A percentile compares a stretch with the other conserved stretches of the same genome.
These are phyloP conservation scores for Hypholoma fasciculare DNA, from an alignment of 768 basidiomycete genomes.

Conservation along the genomic window DNA sequence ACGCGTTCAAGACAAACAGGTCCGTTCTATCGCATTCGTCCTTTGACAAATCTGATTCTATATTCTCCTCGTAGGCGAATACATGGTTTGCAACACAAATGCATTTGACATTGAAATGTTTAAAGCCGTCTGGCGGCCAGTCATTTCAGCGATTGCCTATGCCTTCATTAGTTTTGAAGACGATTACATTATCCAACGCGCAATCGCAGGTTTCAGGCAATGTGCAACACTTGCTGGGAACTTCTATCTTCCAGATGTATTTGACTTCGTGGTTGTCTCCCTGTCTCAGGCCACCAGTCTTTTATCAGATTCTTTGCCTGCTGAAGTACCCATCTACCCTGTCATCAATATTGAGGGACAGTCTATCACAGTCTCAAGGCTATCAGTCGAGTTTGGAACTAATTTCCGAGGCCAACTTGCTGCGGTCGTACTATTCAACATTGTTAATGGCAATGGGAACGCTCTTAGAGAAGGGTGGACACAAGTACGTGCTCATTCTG, in stretches of 20 bases:
- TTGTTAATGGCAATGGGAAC: slow-evolving; percentile 94
- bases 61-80: slow-evolving; percentile 43
- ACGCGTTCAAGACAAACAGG: slow-evolving; percentile 80
- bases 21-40: slow-evolving; percentile 26
- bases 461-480: slow-evolving; percentile 95
- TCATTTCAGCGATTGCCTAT: slow-evolving; percentile 92
- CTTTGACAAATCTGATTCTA: background rate
- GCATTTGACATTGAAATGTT: slow-evolving; percentile 93
- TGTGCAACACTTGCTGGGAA: slow-evolving; percentile 91
- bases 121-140: slow-evolving; percentile 87
- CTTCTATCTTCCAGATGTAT: slow-evolving; percentile 91
- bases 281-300: slow-evolving; percentile 91
- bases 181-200: slow-evolving; percentile 93
- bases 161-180: slow-evolving; percentile 97
- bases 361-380: slow-evolving; percentile 83
- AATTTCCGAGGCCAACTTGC: slow-evolving; percentile 96
- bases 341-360: slow-evolving; percentile 89
- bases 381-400: slow-evolving; percentile 92
- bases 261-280: slow-evolving; percentile 93
- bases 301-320: slow-evolving; percentile 69
- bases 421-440: slow-evolving; percentile 95
- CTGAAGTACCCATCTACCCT: slow-evolving; percentile 81
- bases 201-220: slow-evolving; percentile 95
- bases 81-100: slow-evolving; percentile 77
- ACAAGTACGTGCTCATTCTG: slow-evolving; percentile 49